Evolutionary conservation across 1,284 basidiomycete genomes (phyloP).

Genomic region (Fomitopsis palustris): DNA sequence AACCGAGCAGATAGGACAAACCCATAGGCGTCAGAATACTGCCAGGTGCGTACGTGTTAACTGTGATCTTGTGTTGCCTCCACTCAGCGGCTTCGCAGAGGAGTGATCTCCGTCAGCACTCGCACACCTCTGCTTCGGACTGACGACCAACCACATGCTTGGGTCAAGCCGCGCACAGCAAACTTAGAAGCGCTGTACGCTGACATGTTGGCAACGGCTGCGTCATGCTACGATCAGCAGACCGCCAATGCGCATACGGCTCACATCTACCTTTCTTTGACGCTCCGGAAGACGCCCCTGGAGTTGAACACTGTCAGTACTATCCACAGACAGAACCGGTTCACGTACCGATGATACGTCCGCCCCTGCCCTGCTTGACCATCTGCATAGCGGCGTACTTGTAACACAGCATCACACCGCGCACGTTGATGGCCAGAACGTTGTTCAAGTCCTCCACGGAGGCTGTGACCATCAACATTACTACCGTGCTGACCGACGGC

Average conservation of each 20-base stretch:
- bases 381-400: conserved; percentile 28
- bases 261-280: conserved; percentile 17
- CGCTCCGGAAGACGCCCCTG: conserved; percentile 19
- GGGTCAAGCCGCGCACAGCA: conserved; percentile 31
- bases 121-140: background rate
- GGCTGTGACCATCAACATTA: background rate
- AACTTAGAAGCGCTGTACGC: conserved; percentile 30
- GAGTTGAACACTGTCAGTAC: background rate
- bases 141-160: conserved; percentile 21
- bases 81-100: background rate
- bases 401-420: conserved; percentile 28
- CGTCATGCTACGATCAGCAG: background rate
- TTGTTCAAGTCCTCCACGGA: conserved; percentile 18
- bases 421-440: conserved; percentile 24
- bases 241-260: background rate
- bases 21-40: conserved; percentile 21
- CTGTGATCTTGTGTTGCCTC: conserved; percentile 19
- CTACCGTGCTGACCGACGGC: background rate
- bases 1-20: conserved; percentile 3
- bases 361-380: conserved; percentile 29
- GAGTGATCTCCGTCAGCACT: background rate
- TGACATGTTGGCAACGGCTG: conserved; percentile 12
- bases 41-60: conserved; percentile 26
- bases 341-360: conserved; percentile 25
- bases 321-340: background rate